Percentiles rank a stretch among this genome's conserved stretches.
Conservation (phyloP, 768 basidiomycete species). For the Pseudohyphozyma bogoriensis region DNA sequence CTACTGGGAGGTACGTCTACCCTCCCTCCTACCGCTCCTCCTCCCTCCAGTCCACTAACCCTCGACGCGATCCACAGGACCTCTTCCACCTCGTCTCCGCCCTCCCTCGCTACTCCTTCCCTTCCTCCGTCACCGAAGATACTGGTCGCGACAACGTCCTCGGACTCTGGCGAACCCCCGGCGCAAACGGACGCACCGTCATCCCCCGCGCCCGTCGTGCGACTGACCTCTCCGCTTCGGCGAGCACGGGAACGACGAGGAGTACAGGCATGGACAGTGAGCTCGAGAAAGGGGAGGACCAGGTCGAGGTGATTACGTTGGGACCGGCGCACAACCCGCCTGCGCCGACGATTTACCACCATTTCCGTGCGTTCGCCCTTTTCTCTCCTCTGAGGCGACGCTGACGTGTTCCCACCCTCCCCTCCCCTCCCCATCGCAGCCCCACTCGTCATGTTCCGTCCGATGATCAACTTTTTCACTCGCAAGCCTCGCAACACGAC, state of each 20-base stretch:
- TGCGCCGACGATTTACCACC: not conserved
- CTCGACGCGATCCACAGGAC: too few species aligned
- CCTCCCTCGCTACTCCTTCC: constrained; percentile 43
- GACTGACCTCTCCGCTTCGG: not conserved
- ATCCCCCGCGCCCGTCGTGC: constrained; percentile 1
- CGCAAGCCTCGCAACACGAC: too few species aligned
- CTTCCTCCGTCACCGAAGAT: constrained; percentile 12
- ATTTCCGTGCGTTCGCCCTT: not conserved
- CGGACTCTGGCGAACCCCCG: constrained; percentile 16
- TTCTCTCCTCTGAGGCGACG: too few species aligned
- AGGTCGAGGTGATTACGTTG: constrained; percentile 6
- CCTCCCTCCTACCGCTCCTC: too few species aligned
- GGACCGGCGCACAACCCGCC: constrained; percentile 14
- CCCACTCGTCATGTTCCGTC: too few species aligned
- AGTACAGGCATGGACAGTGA: not conserved
- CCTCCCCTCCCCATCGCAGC: too few species aligned
- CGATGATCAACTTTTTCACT: too few species aligned
- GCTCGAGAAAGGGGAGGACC: constrained; percentile 6
- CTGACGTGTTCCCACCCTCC: too few species aligned
- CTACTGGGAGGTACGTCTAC: too few species aligned
- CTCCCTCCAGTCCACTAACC: too few species aligned
- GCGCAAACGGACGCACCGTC: constrained; percentile 1
- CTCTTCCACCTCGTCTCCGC: constrained; percentile 60
- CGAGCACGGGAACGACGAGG: not conserved
- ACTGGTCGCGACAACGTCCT: not conserved